Evolutionary conservation across 2,329 filamentous ascomycete genomes (phyloP), one percentile per base, ranked within the genome.

Genomic region (Colletotrichum aenigma): DNA sequence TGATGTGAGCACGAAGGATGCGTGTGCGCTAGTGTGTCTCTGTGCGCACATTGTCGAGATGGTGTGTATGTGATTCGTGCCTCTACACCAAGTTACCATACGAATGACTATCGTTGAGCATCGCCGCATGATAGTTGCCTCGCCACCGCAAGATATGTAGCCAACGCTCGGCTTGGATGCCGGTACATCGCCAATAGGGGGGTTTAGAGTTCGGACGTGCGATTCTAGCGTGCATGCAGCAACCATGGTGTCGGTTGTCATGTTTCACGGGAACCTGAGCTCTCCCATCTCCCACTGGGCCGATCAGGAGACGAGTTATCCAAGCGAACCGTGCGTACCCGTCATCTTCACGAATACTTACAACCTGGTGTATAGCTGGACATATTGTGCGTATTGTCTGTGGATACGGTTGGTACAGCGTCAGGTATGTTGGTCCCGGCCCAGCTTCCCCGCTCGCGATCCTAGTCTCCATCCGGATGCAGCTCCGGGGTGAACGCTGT

Each of bases 401-500:
- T 73, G 56, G 69, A 36, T 28, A 7, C 10, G 26, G 28, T 24
- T 38, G 48, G 48, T 24, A 21, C 43, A 43, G 58, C 28, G 26
- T 28, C n/a, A 21, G 4, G 8, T n/a, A 10, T 43, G 24, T 30
- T 24, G 61, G 36, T 43, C 70, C 26, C 64, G 58, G 64, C 36
- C 70, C 21, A 65, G 16, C 13, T 48, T 64, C 34, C 70, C 73
- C 69, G 69, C 34, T 64, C 73, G 62, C 62, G 30, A 73, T 64
- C 73, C 70, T 55, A 60, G 73, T 55, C 56, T 34, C 58, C 61
- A 60, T 52, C 64, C 32, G 69, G 68, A 38, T 66, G 38, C 28
- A 43, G 30, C 58, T 70, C 71, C 66, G 72, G 67, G 72, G 38
- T 66, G 8, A 38, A 74, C 67, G 72, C 64, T 69, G 70, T 68